Evolutionary conservation across 768 basidiomycete species (phyloP), one percentile per base, ranked within the genome.

Genomic region (Pleurotus sapidus): DNA sequence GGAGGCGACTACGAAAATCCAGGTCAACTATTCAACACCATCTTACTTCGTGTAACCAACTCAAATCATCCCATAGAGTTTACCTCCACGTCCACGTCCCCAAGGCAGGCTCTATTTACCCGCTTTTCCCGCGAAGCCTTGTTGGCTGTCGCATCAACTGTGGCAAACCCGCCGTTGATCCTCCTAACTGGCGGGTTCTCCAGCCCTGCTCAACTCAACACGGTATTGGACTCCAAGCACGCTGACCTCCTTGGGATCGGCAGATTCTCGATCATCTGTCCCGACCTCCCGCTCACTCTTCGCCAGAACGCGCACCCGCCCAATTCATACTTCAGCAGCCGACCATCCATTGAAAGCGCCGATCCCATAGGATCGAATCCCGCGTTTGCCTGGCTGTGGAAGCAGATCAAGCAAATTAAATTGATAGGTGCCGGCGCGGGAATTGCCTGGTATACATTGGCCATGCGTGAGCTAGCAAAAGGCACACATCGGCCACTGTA

Each of bases 1-100:
- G 93, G 93, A 1, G 93, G 93, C 0, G 86, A 88, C 66, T 96
- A 95, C 62, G 90, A 93, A 64, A 82, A 78, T 15, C 88, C 89
- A 62, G 83, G 92, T 88, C 62, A 15, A 77, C 63, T 4, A 3
- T 15, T 4, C 6, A 20, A 40, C 23, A 12, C 39, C 18, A 17
- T 30, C 23, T 57, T 58, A 11, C 30, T 34, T 34, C 9, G 30
- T 9, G 11, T 34, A 2, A 3, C 30, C 30, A 11, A 34, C 30
- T 34, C 8, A 34, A 34, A 11, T 34, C 30, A 12, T 42, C 24
- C 1, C n/a, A 5, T 50, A 85, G 84, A 78, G 18, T 84, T 84
- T 53, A 69, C 83, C 69, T 56, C 58, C 0, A 46, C 66, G 9
- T 18, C 59, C 46, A 34, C 42, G 6, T 64, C 65, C 40, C 57